phyloP scores from a whole-genome alignment of 139 green algal genomes.

The Pleodorina starrii region DNA sequence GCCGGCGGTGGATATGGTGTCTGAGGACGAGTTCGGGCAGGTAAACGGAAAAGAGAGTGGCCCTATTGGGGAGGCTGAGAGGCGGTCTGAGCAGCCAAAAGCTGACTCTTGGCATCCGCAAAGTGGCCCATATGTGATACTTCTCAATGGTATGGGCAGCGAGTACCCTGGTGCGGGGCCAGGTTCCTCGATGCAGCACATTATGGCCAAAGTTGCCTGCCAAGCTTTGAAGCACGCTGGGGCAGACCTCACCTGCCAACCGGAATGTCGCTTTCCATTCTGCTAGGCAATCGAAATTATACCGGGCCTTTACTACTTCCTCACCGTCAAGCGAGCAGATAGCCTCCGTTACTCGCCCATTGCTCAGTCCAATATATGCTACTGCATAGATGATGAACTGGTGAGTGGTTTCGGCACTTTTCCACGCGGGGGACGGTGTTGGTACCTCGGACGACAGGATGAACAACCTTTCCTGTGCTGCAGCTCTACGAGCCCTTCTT shows the following conservation, averaged over 20 bases:
- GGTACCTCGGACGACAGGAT: neutral
- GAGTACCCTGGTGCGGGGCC: neutral
- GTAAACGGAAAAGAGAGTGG: neutral
- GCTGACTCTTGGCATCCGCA: too few relatives aligned
- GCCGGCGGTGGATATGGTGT: neutral
- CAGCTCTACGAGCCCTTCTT: constrained; percentile 95
- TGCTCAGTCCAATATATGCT: constrained; percentile 64
- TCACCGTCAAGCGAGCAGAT: constrained; percentile 59
- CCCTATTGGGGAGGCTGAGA: neutral
- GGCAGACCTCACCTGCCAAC: neutral
- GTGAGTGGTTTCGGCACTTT: constrained; percentile 49
- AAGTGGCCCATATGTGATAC: too few relatives aligned
- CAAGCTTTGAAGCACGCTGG: neutral
- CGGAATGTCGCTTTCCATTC: neutral
- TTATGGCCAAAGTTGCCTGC: neutral
- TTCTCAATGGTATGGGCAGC: too few relatives aligned
- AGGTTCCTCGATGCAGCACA: neutral
- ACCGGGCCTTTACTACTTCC: constrained; percentile 74
- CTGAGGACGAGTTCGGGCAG: constrained; percentile 34
- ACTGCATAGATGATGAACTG: constrained; percentile 80
- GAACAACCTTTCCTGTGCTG: neutral
- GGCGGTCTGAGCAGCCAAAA: too few relatives aligned
- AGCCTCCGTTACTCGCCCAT: constrained; percentile 45
- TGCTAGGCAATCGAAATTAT: constrained; percentile 76
- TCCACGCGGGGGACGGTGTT: neutral